Conservation (phyloP, 306 rosid genomes). For the Medicago ruthenica region DNA sequence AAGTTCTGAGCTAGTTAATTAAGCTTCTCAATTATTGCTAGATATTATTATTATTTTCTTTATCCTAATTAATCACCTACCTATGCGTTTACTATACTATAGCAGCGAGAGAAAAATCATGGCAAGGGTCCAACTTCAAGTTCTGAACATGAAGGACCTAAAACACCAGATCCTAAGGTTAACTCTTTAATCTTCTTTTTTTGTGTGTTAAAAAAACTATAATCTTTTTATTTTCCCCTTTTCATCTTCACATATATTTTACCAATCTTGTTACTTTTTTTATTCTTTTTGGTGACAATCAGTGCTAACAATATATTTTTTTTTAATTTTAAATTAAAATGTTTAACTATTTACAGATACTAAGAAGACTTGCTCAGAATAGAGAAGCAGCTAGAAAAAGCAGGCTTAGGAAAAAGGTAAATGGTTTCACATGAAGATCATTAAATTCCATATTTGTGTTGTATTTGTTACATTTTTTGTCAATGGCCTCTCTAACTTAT, state of each 20-base stretch:
- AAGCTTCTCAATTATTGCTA: conserved; percentile 18
- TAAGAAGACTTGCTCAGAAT: conserved; percentile 98
- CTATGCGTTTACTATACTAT: conserved; percentile 18
- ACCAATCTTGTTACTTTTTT: background rate
- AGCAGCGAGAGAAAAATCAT: conserved; percentile 68
- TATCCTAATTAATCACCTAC: conserved; percentile 1
- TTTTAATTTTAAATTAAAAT: background rate
- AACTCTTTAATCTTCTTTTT: background rate
- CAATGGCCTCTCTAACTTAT: background rate
- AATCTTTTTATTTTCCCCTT: too few relatives aligned
- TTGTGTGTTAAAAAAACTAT: background rate
- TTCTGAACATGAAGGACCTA: conserved; percentile 95
- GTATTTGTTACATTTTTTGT: conserved; percentile 39
- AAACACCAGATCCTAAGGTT: conserved; percentile 96
- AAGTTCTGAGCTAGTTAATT: background rate
- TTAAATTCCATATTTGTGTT: conserved; percentile 5
- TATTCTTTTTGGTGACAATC: background rate
- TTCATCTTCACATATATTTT: background rate
- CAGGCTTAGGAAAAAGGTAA: conserved; percentile 96
- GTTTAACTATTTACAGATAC: conserved; percentile 54
- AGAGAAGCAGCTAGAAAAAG: conserved; percentile 99
- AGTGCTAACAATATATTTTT: background rate
- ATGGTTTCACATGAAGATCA: conserved; percentile 13
- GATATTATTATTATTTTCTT: conserved; percentile 1
- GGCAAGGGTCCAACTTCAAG: conserved; percentile 90